A percentile compares a stretch with the other conserved stretches of the same genome.
Evolutionary conservation across 495 filamentous ascomycete species (phyloP).

Genomic region (Daldinia bambusicola): DNA sequence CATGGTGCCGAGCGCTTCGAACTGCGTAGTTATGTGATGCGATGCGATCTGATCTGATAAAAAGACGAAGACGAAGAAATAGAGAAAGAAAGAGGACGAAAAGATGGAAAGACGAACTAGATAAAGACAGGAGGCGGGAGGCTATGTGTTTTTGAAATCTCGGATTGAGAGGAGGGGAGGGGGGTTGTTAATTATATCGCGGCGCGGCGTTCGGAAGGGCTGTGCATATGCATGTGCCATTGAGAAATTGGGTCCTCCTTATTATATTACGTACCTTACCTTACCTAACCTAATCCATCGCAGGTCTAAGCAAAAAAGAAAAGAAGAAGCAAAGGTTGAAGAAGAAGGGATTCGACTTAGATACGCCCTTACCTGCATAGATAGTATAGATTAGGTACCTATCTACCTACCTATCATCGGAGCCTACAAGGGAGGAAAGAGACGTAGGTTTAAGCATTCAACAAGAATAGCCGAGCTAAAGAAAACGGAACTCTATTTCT

Average conservation of each 20-base stretch:
- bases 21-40: conserved; percentile 56
- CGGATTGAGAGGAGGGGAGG: not conserved
- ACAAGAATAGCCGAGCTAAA: conserved; percentile 2
- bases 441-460: not conserved
- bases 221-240: not conserved
- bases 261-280: too few species aligned
- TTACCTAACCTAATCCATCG: conserved; percentile 6
- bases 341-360: not conserved
- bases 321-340: conserved; percentile 9
- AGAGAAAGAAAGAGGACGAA: not conserved
- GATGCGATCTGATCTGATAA: too few species aligned
- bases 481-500: not conserved
- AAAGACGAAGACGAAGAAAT: not conserved
- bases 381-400: too few species aligned
- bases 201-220: conserved; percentile 9
- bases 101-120: not conserved
- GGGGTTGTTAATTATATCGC: not conserved
- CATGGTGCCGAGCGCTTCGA: conserved; percentile 42
- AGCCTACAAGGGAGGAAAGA: not conserved
- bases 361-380: not conserved
- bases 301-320: not conserved
- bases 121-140: not conserved
- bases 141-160: not conserved
- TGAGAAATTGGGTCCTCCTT: not conserved
- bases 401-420: not conserved